Percentiles rank a stretch among this genome's conserved stretches.
Evolutionary conservation across 2,329 filamentous ascomycete species (phyloP).

Genomic region (Fusarium bulbicola): DNA sequence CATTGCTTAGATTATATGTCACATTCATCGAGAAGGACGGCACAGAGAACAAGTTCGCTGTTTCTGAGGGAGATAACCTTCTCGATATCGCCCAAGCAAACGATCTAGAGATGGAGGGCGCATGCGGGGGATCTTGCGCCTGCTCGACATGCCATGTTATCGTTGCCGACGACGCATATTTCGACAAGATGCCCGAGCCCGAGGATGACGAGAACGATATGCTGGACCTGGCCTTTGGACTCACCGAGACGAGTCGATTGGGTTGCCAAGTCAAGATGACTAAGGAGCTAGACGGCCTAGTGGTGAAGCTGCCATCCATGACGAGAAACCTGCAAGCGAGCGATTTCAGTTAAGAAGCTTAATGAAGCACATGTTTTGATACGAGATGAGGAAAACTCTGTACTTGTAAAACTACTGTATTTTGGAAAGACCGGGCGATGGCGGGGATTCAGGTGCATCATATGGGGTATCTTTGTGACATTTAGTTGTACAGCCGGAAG

Average conservation of each 20-base stretch:
- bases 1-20: slow-evolving; percentile 73
- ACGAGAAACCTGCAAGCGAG: slow-evolving; percentile 95
- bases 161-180: slow-evolving; percentile 76
- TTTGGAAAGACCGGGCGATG: slow-evolving; percentile 35
- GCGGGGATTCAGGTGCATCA: slow-evolving; percentile 40
- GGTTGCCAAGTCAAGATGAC: slow-evolving; percentile 94
- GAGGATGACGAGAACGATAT: slow-evolving; percentile 89
- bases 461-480: slow-evolving; percentile 44
- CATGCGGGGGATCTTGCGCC: slow-evolving; percentile 92
- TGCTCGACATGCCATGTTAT: slow-evolving; percentile 95
- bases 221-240: slow-evolving; percentile 88
- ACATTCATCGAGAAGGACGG: slow-evolving; percentile 96
- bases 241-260: slow-evolving; percentile 84
- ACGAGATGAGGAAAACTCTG: slow-evolving; percentile 21
- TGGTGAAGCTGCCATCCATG: slow-evolving; percentile 88
- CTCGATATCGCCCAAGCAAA: slow-evolving; percentile 94
- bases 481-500: slow-evolving; percentile 40
- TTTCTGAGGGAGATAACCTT: slow-evolving; percentile 88
- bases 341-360: slow-evolving; percentile 71
- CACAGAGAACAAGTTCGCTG: slow-evolving; percentile 77
- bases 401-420: slow-evolving; percentile 43
- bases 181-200: slow-evolving; percentile 80
- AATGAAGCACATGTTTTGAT: slow-evolving; percentile 32
- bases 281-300: slow-evolving; percentile 86
- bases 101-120: slow-evolving; percentile 98